phyloP scores from a whole-genome alignment of 2,329 filamentous ascomycete species.

The Aspergillus latus region DNA sequence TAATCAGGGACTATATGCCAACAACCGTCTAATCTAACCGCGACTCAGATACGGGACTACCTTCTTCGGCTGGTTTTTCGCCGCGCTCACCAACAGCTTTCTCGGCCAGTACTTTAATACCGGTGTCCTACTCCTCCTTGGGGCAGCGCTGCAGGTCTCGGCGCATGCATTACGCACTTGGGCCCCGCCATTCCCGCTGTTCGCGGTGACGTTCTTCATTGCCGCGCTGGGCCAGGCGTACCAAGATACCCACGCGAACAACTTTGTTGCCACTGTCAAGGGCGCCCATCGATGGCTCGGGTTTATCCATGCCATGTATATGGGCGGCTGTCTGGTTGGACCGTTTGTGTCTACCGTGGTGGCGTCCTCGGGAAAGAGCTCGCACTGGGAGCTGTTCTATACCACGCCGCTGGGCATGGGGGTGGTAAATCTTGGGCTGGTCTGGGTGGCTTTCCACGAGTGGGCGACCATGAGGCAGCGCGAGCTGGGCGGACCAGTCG shows the following conservation, averaged over 20 bases:
- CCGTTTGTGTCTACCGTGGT: constrained; percentile 57
- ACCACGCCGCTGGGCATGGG: constrained; percentile 55
- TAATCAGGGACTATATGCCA: constrained; percentile 15
- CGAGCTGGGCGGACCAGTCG: neutral
- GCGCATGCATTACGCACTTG: constrained; percentile 54
- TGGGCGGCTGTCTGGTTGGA: constrained; percentile 55
- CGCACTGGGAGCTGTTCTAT: constrained; percentile 59
- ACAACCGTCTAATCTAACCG: neutral
- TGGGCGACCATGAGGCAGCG: constrained; percentile 10
- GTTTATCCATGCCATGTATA: constrained; percentile 65
- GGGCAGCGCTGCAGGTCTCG: constrained; percentile 54
- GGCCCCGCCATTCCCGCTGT: constrained; percentile 59
- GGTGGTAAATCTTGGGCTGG: constrained; percentile 51
- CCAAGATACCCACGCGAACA: constrained; percentile 64
- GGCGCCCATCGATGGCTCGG: constrained; percentile 61
- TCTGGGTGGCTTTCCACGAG: constrained; percentile 53
- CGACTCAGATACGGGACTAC: constrained; percentile 52
- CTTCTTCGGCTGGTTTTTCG: constrained; percentile 61
- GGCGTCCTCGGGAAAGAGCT: constrained; percentile 40
- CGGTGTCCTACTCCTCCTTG: constrained; percentile 57
- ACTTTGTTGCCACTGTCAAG: constrained; percentile 56
- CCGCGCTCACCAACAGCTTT: constrained; percentile 54
- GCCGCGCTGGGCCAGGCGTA: constrained; percentile 61
- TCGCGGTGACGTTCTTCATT: constrained; percentile 58
- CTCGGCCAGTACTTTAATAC: constrained; percentile 54